Base-by-base conservation (phyloP, 2,329 filamentous ascomycete genomes). In the Penicillium freii region DNA sequence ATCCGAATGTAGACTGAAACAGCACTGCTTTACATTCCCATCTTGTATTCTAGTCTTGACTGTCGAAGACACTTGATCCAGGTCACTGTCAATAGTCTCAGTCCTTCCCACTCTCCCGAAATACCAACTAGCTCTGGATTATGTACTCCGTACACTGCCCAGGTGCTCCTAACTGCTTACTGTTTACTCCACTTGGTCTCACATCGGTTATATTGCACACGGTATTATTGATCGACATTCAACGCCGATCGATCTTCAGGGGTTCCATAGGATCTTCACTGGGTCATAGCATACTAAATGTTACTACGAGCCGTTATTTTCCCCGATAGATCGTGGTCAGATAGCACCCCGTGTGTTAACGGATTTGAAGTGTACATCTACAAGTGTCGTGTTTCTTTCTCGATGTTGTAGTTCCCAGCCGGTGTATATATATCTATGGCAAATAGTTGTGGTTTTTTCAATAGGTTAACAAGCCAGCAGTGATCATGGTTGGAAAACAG, bases 221-320 rank as follows among this genome's bases (percentile, higher is more conserved):
- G 11, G 10, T 21, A 44, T 51, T 11, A 10, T 5, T 38, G 36
- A 38, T 56, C 54, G 42, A 40, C 54, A 42, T 15, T 33, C 36
- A 47, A 56, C 29, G 54, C 36, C 49, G 54, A 56, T 56, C 54
- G 54, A 56, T 56, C 54, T 56, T 56, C 54, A 56, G 54, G 54
- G 54, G 54, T 53, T 53, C 54, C 54, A 47, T 56, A 47, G 43
- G 49, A 56, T 53, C 49, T 53, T 34, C 43, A 9, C 17, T 31
- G 15, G 43, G 34, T 47, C 33, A 47, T 21, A 29, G 54, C 25
- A 23, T 27, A 19, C 42, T 42, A 15, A 6, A 29, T 36, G 5
- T 21, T 34, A 19, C 34, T 51, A 43, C n/a, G 1, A 43, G 38
- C 34, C n/a, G 46, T 43, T 44, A 23, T 44, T 51, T 25, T 51